Evolutionary conservation across 2,329 filamentous ascomycete species (phyloP), one percentile per base, ranked within the genome.

Genomic region (Shiraia bambusicola): DNA sequence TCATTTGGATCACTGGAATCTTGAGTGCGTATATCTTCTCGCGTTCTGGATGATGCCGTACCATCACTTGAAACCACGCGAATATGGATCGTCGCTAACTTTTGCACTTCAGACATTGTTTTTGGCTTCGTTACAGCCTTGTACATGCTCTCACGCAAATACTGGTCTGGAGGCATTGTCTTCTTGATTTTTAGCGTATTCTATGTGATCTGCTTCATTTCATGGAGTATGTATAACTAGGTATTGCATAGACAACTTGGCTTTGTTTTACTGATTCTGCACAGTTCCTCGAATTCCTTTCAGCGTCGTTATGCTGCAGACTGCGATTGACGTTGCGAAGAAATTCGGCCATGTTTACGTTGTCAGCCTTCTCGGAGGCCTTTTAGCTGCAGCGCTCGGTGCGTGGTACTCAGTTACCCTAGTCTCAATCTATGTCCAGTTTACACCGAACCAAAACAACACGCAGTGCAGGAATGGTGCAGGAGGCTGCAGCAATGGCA

Each of bases 361-460:
- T 1, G 87, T 95, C 32, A 93, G 87, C 48, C 75, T 90, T n/a
- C 67, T 95, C 12, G 91, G 91, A 11, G 91, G 91, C 0, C 62
- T 96, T 8, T 62, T 86, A 2, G 88, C 84, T 0, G 81, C 87
- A 0, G 86, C 83, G 0, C 86, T 95, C 47, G 84, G 80, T 3
- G 90, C 87, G 2, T 96, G 88, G 86, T 95, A 87, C 65, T 84
- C 87, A 0, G 82, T 94, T 19, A 95, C 90, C 0, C 74, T 96
- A 14, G 88, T 95, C 2, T 84, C 87, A 8, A 82, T 96, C 10
- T 96, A 95, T 62, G 84, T 87, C 43, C 87, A 86, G 48, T 97
- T 88, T 57, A 80, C 90, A 50, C 90, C 90, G 0, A 73, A 75
- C 5, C 36, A 27, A 14, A 69, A 69, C 34, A 83, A 83, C 55